Percentiles rank a stretch among this genome's conserved stretches.
Conservation (phyloP, 1,284 basidiomycete genomes). For the Leccinum pallidistipes region DNA sequence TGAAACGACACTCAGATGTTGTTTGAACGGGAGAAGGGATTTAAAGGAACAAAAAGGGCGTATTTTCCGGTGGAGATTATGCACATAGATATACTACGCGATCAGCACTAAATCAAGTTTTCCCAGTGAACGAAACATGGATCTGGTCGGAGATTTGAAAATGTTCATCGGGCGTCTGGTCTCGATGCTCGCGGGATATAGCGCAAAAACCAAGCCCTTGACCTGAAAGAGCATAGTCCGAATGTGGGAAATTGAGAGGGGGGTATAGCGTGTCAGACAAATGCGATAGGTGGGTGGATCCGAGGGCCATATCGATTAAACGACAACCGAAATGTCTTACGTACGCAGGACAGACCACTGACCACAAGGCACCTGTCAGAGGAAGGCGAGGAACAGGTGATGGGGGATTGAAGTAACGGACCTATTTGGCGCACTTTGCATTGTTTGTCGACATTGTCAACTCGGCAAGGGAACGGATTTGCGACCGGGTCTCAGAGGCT, state of each 20-base stretch:
- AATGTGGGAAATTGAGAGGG: slow-evolving; percentile 37
- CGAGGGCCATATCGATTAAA: slow-evolving; percentile 41
- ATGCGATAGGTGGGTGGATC: slow-evolving; percentile 38
- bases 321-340: slow-evolving; percentile 38
- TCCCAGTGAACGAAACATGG: slow-evolving; percentile 38
- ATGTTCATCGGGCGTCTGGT: slow-evolving; percentile 36
- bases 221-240: slow-evolving; percentile 30
- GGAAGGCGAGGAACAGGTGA: slow-evolving; percentile 32
- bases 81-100: slow-evolving; percentile 42
- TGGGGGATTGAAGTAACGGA: slow-evolving; percentile 29
- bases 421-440: slow-evolving; percentile 37
- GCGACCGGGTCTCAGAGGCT: slow-evolving; percentile 32
- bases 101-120: slow-evolving; percentile 40
- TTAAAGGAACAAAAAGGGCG: slow-evolving; percentile 34
- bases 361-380: slow-evolving; percentile 37
- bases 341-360: slow-evolving; percentile 28
- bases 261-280: slow-evolving; percentile 31
- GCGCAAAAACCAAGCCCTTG: slow-evolving; percentile 35
- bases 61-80: slow-evolving; percentile 39
- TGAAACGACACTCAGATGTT: slow-evolving; percentile 25
- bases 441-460: slow-evolving; percentile 34
- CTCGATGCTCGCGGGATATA: slow-evolving; percentile 40
- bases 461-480: slow-evolving; percentile 29
- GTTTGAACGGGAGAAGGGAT: slow-evolving; percentile 27
- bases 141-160: slow-evolving; percentile 41